These are phyloP conservation scores for Oldenlandia corymbosa DNA, from an alignment of 257 asterid species.

Conservation along the genomic window DNA sequence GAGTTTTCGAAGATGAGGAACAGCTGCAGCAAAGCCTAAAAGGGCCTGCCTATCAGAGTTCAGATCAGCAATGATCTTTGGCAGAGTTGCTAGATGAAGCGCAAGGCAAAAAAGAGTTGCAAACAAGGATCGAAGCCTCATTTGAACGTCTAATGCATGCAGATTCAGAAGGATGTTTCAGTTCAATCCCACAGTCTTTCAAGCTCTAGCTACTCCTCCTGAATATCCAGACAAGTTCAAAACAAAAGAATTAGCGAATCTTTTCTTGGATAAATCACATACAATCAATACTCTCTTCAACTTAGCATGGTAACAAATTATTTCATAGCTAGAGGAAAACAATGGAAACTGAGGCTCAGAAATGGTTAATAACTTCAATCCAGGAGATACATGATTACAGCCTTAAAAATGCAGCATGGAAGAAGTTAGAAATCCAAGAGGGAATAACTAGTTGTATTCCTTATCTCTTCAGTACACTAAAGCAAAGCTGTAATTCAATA, in stretches of 20 bases:
- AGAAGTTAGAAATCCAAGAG: neutral
- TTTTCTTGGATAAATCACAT: neutral
- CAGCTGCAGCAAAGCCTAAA: constrained; percentile 52
- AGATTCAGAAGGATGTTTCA: neutral
- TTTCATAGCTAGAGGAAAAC: neutral
- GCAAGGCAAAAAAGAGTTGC: constrained; percentile 27
- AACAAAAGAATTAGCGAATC: neutral
- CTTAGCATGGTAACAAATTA: neutral
- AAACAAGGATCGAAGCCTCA: constrained; percentile 31
- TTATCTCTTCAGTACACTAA: neutral
- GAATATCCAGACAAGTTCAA: neutral
- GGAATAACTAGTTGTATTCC: neutral
- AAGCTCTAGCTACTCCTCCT: constrained; percentile 7
- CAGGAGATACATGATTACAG: neutral
- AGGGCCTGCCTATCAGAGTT: constrained; percentile 59
- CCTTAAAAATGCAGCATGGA: neutral
- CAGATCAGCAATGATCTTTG: constrained; percentile 36
- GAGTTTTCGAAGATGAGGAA: constrained; percentile 62
- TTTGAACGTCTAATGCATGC: constrained; percentile 26
- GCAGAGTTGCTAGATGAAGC: constrained; percentile 26
- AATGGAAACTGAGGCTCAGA: neutral
- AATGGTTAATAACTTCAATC: neutral
- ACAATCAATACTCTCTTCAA: neutral
- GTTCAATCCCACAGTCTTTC: constrained; percentile 6
- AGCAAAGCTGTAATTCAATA: constrained; percentile 6